Evolutionary conservation across 1,284 basidiomycete species (phyloP).

Genomic region (Fistulina hepatica): DNA sequence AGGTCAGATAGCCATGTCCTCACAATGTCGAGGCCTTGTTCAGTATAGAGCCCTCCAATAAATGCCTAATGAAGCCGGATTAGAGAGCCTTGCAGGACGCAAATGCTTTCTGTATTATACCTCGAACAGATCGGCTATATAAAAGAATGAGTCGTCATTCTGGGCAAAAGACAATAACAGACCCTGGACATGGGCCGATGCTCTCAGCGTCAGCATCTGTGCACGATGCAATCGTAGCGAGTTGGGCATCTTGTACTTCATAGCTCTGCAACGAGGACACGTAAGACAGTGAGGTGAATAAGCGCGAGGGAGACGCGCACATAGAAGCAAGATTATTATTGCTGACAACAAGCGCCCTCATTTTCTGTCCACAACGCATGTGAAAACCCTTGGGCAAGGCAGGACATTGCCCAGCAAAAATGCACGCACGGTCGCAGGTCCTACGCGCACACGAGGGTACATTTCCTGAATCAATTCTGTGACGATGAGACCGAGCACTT

Average conservation of each 20-base stretch:
- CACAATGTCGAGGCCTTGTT: constrained; percentile 48
- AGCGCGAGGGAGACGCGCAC: constrained; percentile 5
- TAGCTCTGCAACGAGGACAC: constrained; percentile 32
- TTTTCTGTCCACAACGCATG: constrained; percentile 39
- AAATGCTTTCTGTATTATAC: constrained; percentile 24
- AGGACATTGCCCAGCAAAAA: neutral
- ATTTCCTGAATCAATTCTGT: constrained; percentile 49
- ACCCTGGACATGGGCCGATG: constrained; percentile 63
- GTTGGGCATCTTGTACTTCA: constrained; percentile 50
- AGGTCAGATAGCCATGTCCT: constrained; percentile 48
- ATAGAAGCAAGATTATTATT: neutral
- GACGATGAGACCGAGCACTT: constrained; percentile 54
- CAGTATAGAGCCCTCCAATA: constrained; percentile 59
- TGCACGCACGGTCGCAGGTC: constrained; percentile 54
- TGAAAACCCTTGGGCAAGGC: constrained; percentile 3
- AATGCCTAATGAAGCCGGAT: constrained; percentile 40
- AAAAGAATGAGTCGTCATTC: constrained; percentile 9
- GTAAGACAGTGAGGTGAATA: constrained; percentile 2
- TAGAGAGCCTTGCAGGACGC: constrained; percentile 4
- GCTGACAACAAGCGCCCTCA: constrained; percentile 31
- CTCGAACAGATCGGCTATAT: constrained; percentile 64
- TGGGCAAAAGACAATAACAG: constrained; percentile 12
- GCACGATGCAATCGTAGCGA: constrained; percentile 52
- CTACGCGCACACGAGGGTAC: constrained; percentile 61
- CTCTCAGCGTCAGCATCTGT: constrained; percentile 54